A percentile compares a stretch with the other conserved stretches of the same genome.
These are phyloP conservation scores for Ganoderma leucocontextum DNA, from an alignment of 1,284 basidiomycete species.

Conservation along the genomic window DNA sequence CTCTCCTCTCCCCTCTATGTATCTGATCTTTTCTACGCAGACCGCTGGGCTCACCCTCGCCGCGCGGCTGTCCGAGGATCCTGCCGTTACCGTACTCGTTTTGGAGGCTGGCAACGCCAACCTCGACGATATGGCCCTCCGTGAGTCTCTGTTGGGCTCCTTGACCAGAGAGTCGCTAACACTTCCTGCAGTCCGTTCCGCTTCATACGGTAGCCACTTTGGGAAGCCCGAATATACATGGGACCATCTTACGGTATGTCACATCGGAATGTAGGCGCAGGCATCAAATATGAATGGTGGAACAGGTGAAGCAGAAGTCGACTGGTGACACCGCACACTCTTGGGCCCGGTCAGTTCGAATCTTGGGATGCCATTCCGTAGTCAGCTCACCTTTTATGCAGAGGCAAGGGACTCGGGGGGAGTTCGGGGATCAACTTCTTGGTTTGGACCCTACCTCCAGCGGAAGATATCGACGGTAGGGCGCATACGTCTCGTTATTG, in stretches of 20 bases:
- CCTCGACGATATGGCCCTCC: slow-evolving; percentile 34
- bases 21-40: slow-evolving; percentile 18
- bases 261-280: too few species aligned
- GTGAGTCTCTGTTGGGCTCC: slow-evolving; percentile 27
- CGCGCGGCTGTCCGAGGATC: slow-evolving; percentile 54
- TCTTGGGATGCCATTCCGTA: background rate
- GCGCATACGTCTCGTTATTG: background rate
- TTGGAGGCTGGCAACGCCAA: slow-evolving; percentile 46
- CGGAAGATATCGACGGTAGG: slow-evolving; percentile 34
- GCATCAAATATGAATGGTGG: background rate
- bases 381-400: background rate
- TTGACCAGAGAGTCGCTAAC: background rate
- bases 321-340: slow-evolving; percentile 23
- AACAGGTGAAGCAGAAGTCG: slow-evolving; percentile 32
- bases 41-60: slow-evolving; percentile 58
- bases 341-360: slow-evolving; percentile 30
- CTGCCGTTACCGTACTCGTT: slow-evolving; percentile 44
- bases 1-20: background rate
- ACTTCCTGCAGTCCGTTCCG: slow-evolving; percentile 37
- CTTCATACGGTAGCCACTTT: slow-evolving; percentile 40
- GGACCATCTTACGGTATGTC: slow-evolving; percentile 40
- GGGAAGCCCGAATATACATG: slow-evolving; percentile 39
- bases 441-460: slow-evolving; percentile 34
- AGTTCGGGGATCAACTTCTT: slow-evolving; percentile 38
- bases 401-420: slow-evolving; percentile 38